Evolutionary conservation across 768 basidiomycete genomes (phyloP), one percentile per base, ranked within the genome.

Genomic region (Leucocoprinus birnbaumii): DNA sequence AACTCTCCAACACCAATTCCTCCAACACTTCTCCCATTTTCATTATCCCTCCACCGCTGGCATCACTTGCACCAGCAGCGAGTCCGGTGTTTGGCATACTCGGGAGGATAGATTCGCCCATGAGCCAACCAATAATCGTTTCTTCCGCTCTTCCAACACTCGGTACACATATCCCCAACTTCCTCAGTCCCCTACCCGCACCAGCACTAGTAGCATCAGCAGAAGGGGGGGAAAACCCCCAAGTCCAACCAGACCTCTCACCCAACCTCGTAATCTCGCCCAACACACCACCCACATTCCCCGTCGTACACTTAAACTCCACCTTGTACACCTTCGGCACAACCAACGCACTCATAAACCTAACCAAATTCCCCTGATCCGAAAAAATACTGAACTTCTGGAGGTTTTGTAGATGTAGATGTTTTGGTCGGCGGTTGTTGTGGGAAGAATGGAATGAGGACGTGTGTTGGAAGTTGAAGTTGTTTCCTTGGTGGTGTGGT

Each of bases 1-100:
- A 55, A 35, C 54, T 55, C 48, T 55, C 54, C 47, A 55, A 55
- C 18, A 38, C 26, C 6, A 55, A 3, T 18, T 55, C 54, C 25
- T 55, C 47, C 4, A 55, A n/a, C 26, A 38, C 16, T 4, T 38
- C 16, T 38, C 16, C 11, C 16, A 38, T 38, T n/a, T 16, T 38
- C 38, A 3, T 16, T n/a, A 16, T 38, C 31, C 16, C 38, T 38
- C 38, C 31, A n/a, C 38, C 38, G n/a, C 9, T 14, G 38, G 38
- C 38, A 38, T 38, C 34, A 35, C 14, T 14, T 7, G 6, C 34
- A 6, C 34, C 34, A 35, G 34, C 6, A 35, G 7, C 34, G 34
- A 14, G 14, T 7, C 34, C 14, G 7, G 14, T 14, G 14, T 35
- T 14, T 35, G 7, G 7, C 6, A 14, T 7, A 35, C 34, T 35